A percentile compares a stretch with the other conserved stretches of the same genome.
Conservation (phyloP, 306 rosid species). For the Fragaria nilgerrensis region DNA sequence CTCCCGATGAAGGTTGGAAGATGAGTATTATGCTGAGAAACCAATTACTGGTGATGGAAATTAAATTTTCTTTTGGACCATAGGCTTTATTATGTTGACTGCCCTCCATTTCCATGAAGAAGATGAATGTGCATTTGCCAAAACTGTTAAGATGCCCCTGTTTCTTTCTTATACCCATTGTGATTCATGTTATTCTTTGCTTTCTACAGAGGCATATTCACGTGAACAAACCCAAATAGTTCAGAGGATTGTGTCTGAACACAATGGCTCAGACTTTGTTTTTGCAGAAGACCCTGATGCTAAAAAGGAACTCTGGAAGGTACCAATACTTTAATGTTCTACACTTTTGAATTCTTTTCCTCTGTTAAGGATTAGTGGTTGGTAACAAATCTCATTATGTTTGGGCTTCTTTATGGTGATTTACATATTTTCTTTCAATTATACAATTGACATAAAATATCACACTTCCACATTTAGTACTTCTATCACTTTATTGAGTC, state of each 20-base stretch:
- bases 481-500: background rate
- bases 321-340: slow-evolving; percentile 18
- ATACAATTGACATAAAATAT: background rate
- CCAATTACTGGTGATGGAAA: too few species aligned
- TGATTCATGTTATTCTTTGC: slow-evolving; percentile 18
- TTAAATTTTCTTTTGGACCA: background rate
- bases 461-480: background rate
- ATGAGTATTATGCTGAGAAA: background rate
- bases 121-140: background rate
- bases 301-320: slow-evolving; percentile 93
- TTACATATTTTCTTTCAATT: background rate
- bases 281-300: slow-evolving; percentile 86
- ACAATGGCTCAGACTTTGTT: slow-evolving; percentile 93
- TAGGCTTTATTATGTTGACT: background rate
- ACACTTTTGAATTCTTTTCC: background rate
- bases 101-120: background rate
- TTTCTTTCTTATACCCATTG: slow-evolving; percentile 2
- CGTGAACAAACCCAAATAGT: slow-evolving; percentile 89
- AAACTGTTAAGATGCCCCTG: background rate
- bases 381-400: background rate
- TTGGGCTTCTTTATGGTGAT: background rate
- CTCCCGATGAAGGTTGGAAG: background rate
- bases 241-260: slow-evolving; percentile 71
- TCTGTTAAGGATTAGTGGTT: background rate
- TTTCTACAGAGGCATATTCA: slow-evolving; percentile 80